These are phyloP conservation scores for Ceratorhiza oryzae-sativae DNA, from an alignment of 1,284 basidiomycete species.

Conservation along the genomic window DNA sequence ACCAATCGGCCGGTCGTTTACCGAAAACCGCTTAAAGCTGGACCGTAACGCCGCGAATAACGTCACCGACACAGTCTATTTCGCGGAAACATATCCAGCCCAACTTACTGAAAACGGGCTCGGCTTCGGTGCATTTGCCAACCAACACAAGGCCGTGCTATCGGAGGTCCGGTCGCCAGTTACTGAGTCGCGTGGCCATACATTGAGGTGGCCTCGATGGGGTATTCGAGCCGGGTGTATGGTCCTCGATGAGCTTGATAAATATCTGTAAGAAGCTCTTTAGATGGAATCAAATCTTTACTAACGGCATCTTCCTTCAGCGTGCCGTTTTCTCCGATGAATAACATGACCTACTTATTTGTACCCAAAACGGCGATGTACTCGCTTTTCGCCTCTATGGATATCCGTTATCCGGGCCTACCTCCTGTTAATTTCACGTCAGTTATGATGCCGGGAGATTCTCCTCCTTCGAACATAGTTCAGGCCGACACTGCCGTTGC, in stretches of 20 bases:
- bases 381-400: constrained; percentile 20
- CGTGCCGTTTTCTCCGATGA: not conserved
- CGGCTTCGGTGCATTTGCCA: constrained; percentile 26
- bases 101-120: constrained; percentile 1
- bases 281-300: not conserved
- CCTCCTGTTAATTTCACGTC: constrained; percentile 22
- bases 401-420: constrained; percentile 6
- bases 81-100: constrained; percentile 26
- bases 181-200: not conserved
- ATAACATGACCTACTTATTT: constrained; percentile 28
- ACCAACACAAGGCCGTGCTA: not conserved
- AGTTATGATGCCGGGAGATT: constrained; percentile 16
- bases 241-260: constrained; percentile 2
- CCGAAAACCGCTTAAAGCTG: not conserved
- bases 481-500: constrained; percentile 18
- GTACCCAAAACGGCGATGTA: constrained; percentile 34
- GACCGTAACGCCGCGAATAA: constrained; percentile 4
- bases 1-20: constrained; percentile 12
- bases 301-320: not conserved
- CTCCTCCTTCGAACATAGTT: not conserved
- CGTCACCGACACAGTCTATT: constrained; percentile 15
- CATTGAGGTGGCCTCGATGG: constrained; percentile 29
- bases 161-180: not conserved
- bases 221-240: constrained; percentile 26
- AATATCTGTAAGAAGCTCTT: not conserved